Conservation (phyloP, 2,329 filamentous ascomycete genomes). For the Cladophialophora bantiana region DNA sequence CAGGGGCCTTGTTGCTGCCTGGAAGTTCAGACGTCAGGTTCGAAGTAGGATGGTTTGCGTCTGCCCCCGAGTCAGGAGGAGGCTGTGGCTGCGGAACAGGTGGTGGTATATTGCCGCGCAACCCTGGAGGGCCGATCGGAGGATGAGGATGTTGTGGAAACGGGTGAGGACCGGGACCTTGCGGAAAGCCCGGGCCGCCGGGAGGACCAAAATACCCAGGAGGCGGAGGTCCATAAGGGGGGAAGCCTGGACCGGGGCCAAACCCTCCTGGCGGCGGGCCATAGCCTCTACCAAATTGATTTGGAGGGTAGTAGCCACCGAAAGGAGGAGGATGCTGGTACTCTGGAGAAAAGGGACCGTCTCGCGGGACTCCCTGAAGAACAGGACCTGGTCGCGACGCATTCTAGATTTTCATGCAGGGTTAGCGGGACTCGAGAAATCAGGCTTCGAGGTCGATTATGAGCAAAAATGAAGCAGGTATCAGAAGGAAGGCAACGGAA, state of each 20-base stretch:
- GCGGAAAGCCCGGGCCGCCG: constrained; percentile 75
- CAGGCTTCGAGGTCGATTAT: background rate
- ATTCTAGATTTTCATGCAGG: constrained; percentile 46
- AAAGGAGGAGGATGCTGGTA: constrained; percentile 54
- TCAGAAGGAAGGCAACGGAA: constrained; percentile 99
- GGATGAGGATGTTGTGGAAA: constrained; percentile 55
- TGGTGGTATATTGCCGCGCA: constrained; percentile 45
- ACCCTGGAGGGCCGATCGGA: constrained; percentile 64
- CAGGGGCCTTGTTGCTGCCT: constrained; percentile 50
- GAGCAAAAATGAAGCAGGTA: constrained; percentile 40
- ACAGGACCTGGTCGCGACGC: constrained; percentile 51
- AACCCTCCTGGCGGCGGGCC: constrained; percentile 60
- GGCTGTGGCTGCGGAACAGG: constrained; percentile 44
- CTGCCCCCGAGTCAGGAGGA: constrained; percentile 36
- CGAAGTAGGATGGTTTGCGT: constrained; percentile 42
- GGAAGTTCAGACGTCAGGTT: constrained; percentile 54
- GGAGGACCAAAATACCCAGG: constrained; percentile 74
- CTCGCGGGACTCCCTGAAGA: constrained; percentile 49
- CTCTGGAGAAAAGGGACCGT: constrained; percentile 48
- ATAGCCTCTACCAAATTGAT: constrained; percentile 55
- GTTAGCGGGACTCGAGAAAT: constrained; percentile 22
- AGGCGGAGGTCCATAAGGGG: constrained; percentile 75
- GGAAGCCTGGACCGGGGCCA: constrained; percentile 69
- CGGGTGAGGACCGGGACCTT: constrained; percentile 67
- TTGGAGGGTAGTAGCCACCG: constrained; percentile 51